Conservation (phyloP, 495 filamentous ascomycete species). For the Hyaloscypha variabilis region DNA sequence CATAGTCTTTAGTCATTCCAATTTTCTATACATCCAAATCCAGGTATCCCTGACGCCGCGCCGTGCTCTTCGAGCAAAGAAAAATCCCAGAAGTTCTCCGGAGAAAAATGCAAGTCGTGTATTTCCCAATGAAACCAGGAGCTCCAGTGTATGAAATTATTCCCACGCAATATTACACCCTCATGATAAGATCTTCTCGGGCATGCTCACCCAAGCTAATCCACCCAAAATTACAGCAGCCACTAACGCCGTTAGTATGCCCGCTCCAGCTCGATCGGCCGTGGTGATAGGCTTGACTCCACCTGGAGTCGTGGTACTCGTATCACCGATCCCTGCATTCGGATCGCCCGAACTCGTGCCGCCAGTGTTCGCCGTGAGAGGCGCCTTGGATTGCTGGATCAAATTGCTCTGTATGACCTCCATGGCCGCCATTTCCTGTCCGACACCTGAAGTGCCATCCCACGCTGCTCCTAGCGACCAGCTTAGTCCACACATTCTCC, state of each 20-base stretch:
- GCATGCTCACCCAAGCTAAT: conserved; percentile 6
- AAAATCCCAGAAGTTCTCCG: neutral
- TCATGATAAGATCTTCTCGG: neutral
- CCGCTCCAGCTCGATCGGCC: conserved; percentile 60
- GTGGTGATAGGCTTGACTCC: conserved; percentile 9
- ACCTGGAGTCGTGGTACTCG: neutral
- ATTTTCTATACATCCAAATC: neutral
- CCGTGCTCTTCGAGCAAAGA: neutral
- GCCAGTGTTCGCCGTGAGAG: conserved; percentile 56
- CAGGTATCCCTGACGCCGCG: neutral
- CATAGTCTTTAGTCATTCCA: neutral
- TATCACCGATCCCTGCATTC: conserved; percentile 48
- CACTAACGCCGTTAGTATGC: conserved; percentile 53
- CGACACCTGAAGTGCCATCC: conserved; percentile 52
- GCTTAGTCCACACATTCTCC: conserved; percentile 59
- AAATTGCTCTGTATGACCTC: conserved; percentile 45
- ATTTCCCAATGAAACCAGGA: neutral
- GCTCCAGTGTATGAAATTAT: neutral
- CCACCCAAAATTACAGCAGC: conserved; percentile 3
- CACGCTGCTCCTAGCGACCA: conserved; percentile 58
- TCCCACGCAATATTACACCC: neutral
- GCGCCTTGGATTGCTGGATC: neutral
- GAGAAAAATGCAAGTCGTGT: neutral
- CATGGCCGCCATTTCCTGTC: conserved; percentile 59
- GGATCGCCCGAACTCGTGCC: conserved; percentile 77